Evolutionary conservation across 2,329 filamentous ascomycete species (phyloP), one percentile per base, ranked within the genome.

Genomic region (Bretziella fagacearum): DNA sequence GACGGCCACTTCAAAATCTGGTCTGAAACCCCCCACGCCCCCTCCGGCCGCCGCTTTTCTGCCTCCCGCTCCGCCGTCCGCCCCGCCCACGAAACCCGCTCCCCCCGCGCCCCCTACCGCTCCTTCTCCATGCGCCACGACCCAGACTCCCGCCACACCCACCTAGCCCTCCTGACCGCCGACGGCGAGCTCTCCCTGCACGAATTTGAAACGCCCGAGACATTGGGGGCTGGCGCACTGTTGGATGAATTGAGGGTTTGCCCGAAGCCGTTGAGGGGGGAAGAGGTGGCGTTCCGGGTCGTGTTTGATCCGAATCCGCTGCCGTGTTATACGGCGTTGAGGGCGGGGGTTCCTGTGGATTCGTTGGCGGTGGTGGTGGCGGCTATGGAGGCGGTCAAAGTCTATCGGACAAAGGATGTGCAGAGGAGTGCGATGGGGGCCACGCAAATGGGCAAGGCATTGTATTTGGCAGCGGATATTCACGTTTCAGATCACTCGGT

Each of bases 1-100:
- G 89, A 95, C 56, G 52, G 89, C 57, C 79, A 80, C 60, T 85
- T 93, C 67, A 84, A 86, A 59, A 71, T 96, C 53, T 96, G 89
- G 89, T 80, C 83, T 51, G 89, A 95, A 64, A 85, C 95, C 62
- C 78, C 82, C 13, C 81, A 79, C 1, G 81, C 91, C 42, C 71
- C 82, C 1, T 78, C 80, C 0, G 85, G 86, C 26, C 77, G 82
- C 26, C 79, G 87, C 44, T 96, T 95, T 68, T 84, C 79, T 58
- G 70, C 63, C 66, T 58, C 62, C 33, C 63, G 63, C 27, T 61
- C 58, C 44, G 26, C 36, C 15, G 53, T 46, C 67, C 39, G 70
- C 67, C 36, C 67, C 2, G 69, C 71, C 8, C 74, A 71, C 43
- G 73, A 76, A 54, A 70, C 68, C 27, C 65, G 71, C 45, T 73